These are phyloP conservation scores for Pythium aphanidermatum DNA, from an alignment of 352 stramenopile genomes.

Conservation along the genomic window DNA sequence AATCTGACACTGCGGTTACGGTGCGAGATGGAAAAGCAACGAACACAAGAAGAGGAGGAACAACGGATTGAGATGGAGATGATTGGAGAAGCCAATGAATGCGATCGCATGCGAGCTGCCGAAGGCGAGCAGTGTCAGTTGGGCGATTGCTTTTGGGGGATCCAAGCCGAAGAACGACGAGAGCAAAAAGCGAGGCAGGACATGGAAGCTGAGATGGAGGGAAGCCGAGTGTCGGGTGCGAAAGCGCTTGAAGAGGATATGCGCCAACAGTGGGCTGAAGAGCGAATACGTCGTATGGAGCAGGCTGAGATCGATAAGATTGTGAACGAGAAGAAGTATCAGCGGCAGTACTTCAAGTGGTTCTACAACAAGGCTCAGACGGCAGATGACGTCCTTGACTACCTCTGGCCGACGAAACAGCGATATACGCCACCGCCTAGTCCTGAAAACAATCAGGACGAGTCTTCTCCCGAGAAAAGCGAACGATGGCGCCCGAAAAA, in stretches of 20 bases:
- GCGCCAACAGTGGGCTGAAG: slow-evolving; percentile 25
- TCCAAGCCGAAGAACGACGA: slow-evolving; percentile 41
- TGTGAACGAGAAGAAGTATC: slow-evolving; percentile 32
- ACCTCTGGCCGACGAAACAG: slow-evolving; percentile 40
- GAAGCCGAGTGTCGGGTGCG: slow-evolving; percentile 29
- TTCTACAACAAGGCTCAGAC: slow-evolving; percentile 51
- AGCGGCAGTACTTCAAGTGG: slow-evolving; percentile 50
- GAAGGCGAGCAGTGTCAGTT: slow-evolving; percentile 38
- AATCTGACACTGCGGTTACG: slow-evolving; percentile 21
- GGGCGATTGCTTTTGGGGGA: slow-evolving; percentile 54
- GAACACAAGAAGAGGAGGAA: slow-evolving; percentile 17
- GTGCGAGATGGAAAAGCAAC: slow-evolving; percentile 16
- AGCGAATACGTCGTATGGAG: slow-evolving; percentile 16
- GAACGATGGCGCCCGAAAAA: background rate
- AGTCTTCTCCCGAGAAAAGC: background rate
- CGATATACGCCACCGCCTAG: slow-evolving; percentile 9
- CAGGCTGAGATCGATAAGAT: slow-evolving; percentile 15
- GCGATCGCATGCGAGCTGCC: slow-evolving; percentile 26
- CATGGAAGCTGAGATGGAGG: slow-evolving; percentile 32
- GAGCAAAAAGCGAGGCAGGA: slow-evolving; percentile 25
- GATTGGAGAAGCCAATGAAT: slow-evolving; percentile 23
- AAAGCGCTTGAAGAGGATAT: slow-evolving; percentile 24
- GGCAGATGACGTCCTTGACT: slow-evolving; percentile 49
- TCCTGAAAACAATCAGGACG: background rate
- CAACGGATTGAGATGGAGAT: slow-evolving; percentile 19